phyloP scores from a whole-genome alignment of 75 land plant species.

The Pinus tabuliformis region DNA sequence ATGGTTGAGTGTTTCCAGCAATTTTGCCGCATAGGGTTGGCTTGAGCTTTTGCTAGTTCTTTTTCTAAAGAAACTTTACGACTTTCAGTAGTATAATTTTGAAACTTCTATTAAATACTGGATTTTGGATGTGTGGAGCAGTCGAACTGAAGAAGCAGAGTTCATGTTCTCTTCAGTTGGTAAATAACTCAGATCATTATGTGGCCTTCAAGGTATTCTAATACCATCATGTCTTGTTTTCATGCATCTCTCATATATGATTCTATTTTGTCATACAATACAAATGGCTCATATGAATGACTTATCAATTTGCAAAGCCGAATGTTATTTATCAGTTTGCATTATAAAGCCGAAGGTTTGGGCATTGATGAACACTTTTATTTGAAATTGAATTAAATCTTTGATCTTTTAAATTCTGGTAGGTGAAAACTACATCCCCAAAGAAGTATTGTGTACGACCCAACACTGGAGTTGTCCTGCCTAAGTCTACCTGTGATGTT shows the following conservation, averaged over 20 bases:
- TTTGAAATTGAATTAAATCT: constrained; percentile 1
- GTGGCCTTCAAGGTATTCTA: constrained; percentile 83
- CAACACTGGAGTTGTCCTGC: constrained; percentile 80
- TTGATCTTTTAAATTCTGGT: not conserved
- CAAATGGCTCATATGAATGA: not conserved
- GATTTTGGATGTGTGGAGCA: constrained; percentile 23
- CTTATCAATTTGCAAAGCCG: not conserved
- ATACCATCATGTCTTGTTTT: not conserved
- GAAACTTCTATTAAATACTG: not conserved
- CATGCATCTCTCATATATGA: not conserved
- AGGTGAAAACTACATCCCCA: constrained; percentile 95
- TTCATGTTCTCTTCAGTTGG: constrained; percentile 75
- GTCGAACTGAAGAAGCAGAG: constrained; percentile 95
- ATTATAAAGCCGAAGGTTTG: not conserved
- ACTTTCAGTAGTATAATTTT: not conserved
- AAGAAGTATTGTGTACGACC: constrained; percentile 97
- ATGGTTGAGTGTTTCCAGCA: not conserved
- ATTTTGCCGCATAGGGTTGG: not conserved
- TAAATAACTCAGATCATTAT: constrained; percentile 70
- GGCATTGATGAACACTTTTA: not conserved
- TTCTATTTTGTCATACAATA: not conserved
- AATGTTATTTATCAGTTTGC: too few relatives aligned
- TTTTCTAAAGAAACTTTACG: not conserved
- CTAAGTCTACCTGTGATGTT: constrained; percentile 68
- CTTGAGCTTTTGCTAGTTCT: not conserved